These are phyloP conservation scores for Sanghuangporus baumii DNA, from an alignment of 1,284 basidiomycete genomes.

Conservation along the genomic window DNA sequence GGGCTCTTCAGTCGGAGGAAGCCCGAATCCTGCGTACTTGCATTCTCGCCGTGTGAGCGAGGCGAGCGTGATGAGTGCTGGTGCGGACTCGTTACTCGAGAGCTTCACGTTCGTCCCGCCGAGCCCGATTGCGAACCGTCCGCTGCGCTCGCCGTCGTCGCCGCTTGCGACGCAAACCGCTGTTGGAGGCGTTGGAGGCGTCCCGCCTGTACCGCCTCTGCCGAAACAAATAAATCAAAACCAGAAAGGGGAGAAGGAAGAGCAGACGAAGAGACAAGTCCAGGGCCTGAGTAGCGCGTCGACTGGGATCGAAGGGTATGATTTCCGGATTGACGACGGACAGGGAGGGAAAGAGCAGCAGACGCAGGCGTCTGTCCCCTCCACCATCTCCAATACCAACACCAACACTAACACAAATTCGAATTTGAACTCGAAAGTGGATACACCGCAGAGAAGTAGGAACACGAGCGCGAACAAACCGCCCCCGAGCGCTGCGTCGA, in stretches of 20 bases:
- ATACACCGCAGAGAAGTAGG: background rate
- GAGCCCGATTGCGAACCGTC: slow-evolving; percentile 73
- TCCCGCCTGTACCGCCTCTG: slow-evolving; percentile 12
- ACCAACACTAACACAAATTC: background rate
- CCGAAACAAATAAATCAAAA: slow-evolving; percentile 27
- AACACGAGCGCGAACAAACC: slow-evolving; percentile 3
- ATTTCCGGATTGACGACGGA: slow-evolving; percentile 67
- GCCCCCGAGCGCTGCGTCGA: slow-evolving; percentile 18
- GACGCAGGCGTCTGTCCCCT: slow-evolving; percentile 24
- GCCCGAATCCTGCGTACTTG: slow-evolving; percentile 28
- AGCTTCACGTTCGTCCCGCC: slow-evolving; percentile 82
- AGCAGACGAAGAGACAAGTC: slow-evolving; percentile 42
- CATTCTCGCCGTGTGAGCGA: slow-evolving; percentile 55
- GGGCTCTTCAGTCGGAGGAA: slow-evolving; percentile 40
- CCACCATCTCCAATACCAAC: background rate
- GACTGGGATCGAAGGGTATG: slow-evolving; percentile 60
- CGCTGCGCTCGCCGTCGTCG: slow-evolving; percentile 68
- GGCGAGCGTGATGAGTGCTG: slow-evolving; percentile 20
- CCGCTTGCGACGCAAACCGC: slow-evolving; percentile 52
- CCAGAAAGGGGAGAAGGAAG: slow-evolving; percentile 31
- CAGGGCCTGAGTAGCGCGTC: slow-evolving; percentile 67
- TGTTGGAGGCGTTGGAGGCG: slow-evolving; percentile 18
- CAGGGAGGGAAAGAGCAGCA: background rate
- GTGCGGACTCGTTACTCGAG: slow-evolving; percentile 70
- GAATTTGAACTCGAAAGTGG: too few species aligned